Percentiles rank a stretch among this genome's conserved stretches.
phyloP scores from a whole-genome alignment of 257 asterid species.

The Perilla frutescens region DNA sequence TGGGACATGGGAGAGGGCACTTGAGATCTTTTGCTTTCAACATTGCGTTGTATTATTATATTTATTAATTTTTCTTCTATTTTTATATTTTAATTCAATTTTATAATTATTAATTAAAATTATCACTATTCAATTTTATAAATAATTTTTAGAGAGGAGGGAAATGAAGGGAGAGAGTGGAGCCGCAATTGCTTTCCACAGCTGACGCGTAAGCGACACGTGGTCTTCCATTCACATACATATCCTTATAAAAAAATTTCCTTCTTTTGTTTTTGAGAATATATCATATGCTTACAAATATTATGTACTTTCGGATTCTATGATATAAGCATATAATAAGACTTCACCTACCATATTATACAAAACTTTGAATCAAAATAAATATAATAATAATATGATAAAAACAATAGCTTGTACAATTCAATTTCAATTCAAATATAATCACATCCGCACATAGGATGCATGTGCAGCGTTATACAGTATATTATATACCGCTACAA shows the following conservation, averaged over 20 bases:
- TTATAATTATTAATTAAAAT: too few relatives aligned
- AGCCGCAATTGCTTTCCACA: not conserved
- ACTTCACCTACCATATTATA: not conserved
- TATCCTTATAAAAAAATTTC: not conserved
- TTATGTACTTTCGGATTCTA: not conserved
- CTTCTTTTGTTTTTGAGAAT: not conserved
- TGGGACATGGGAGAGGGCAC: too few relatives aligned
- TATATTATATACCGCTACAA: too few relatives aligned
- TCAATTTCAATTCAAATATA: not conserved
- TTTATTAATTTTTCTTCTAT: too few relatives aligned
- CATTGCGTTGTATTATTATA: too few relatives aligned
- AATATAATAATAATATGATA: not conserved
- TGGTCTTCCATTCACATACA: not conserved
- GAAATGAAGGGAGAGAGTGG: too few relatives aligned
- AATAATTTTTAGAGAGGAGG: too few relatives aligned
- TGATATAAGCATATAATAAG: not conserved
- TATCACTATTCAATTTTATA: too few relatives aligned
- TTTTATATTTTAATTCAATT: too few relatives aligned
- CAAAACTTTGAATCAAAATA: not conserved
- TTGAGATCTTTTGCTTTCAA: too few relatives aligned
- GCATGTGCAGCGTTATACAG: not conserved
- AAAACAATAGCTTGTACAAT: not conserved
- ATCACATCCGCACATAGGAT: not conserved
- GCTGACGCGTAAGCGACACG: constrained; percentile 40
- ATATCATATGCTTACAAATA: not conserved